These are phyloP conservation scores for Primulina eburnea DNA, from an alignment of 257 asterid genomes.

Conservation along the genomic window DNA sequence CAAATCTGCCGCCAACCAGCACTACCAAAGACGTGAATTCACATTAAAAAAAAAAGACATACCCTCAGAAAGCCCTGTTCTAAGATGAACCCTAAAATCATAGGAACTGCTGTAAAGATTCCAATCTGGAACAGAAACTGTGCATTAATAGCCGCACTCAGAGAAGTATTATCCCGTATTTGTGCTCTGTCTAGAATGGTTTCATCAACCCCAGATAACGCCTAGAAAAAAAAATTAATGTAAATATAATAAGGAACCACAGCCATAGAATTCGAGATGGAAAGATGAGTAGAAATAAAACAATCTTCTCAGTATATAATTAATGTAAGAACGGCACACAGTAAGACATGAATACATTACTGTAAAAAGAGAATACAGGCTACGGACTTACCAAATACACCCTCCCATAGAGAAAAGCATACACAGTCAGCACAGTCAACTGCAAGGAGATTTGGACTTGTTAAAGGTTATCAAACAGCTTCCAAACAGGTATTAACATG, in stretches of 20 bases:
- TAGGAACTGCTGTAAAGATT: conserved; percentile 84
- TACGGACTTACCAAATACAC: conserved; percentile 75
- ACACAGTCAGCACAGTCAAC: conserved; percentile 90
- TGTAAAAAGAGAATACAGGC: conserved; percentile 8
- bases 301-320: background rate
- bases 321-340: conserved; percentile 19
- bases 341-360: conserved; percentile 9
- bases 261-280: background rate
- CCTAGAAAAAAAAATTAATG: conserved; percentile 44
- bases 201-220: conserved; percentile 95
- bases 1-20: background rate
- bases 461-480: conserved; percentile 17
- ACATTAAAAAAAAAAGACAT: conserved; percentile 26
- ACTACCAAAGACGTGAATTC: conserved; percentile 12
- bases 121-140: conserved; percentile 98
- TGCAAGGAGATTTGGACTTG: conserved; percentile 42
- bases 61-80: conserved; percentile 96
- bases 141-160: conserved; percentile 82
- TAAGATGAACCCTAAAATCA: conserved; percentile 87
- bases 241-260: conserved; percentile 13
- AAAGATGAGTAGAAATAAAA: conserved; percentile 2
- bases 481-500: conserved; percentile 13
- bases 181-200: conserved; percentile 52
- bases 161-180: conserved; percentile 55
- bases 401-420: conserved; percentile 90